Evolutionary conservation across 2,329 filamentous ascomycete species (phyloP).

Genomic region (Monilinia fructigena): DNA sequence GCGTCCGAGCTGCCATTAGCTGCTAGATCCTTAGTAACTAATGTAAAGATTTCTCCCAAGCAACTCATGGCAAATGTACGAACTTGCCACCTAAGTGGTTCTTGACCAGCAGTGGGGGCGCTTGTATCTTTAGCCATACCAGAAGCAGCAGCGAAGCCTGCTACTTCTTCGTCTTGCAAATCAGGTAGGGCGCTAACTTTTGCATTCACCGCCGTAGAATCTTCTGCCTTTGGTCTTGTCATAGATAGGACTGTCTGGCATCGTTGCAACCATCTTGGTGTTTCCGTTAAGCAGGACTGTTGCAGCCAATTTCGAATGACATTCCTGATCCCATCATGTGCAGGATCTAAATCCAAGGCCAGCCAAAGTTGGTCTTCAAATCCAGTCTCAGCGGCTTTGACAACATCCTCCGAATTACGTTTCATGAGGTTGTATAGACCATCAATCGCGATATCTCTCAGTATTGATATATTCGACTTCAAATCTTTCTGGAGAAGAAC

Average conservation of each 20-base stretch:
- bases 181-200: conserved; percentile 64
- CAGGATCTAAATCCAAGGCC: conserved; percentile 73
- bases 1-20: conserved; percentile 76
- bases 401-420: conserved; percentile 78
- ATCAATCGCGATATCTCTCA: conserved; percentile 79
- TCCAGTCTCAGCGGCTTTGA: conserved; percentile 70
- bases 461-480: conserved; percentile 62
- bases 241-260: conserved; percentile 89
- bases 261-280: conserved; percentile 79
- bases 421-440: conserved; percentile 96
- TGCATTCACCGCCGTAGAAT: conserved; percentile 46
- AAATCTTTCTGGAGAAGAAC: conserved; percentile 76
- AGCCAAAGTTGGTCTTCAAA: conserved; percentile 93
- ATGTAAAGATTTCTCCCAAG: conserved; percentile 75
- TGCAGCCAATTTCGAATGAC: conserved; percentile 92
- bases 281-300: conserved; percentile 80
- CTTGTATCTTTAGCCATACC: conserved; percentile 59
- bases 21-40: conserved; percentile 75
- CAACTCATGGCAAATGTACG: conserved; percentile 90
- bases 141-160: conserved; percentile 79
- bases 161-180: conserved; percentile 91
- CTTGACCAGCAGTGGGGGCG: conserved; percentile 62
- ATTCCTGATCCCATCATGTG: conserved; percentile 77
- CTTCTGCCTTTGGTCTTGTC: conserved; percentile 67
- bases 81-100: conserved; percentile 92